Evolutionary conservation across 2,329 filamentous ascomycete species (phyloP).

Genomic region (Monilinia vaccinii-corymbosi): DNA sequence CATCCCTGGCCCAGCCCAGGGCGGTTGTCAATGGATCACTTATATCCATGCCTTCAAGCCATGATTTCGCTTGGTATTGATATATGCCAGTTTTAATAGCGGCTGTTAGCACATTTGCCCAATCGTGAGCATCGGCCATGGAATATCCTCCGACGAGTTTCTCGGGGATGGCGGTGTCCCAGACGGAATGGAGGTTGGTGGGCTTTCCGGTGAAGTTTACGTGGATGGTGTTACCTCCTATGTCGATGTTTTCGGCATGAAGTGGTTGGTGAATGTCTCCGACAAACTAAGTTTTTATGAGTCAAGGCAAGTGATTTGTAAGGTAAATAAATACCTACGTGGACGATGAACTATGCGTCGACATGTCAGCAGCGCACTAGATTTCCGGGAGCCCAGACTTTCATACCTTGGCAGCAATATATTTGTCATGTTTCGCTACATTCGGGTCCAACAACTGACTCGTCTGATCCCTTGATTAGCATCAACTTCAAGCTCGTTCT

Average conservation of each 20-base stretch:
- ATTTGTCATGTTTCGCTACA: conserved; percentile 38
- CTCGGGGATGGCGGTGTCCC: conserved; percentile 63
- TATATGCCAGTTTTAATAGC: conserved; percentile 51
- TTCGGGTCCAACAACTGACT: conserved; percentile 19
- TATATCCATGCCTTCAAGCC: conserved; percentile 50
- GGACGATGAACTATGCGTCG: conserved; percentile 23
- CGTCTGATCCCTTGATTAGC: conserved; percentile 34
- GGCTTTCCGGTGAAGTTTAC: conserved; percentile 49
- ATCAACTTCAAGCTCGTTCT: neutral
- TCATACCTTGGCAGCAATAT: conserved; percentile 47
- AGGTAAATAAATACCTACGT: conserved; percentile 24
- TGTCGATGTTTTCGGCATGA: conserved; percentile 53
- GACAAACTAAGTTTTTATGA: conserved; percentile 48
- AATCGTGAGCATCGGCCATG: conserved; percentile 40
- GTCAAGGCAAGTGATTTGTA: neutral
- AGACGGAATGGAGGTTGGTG: conserved; percentile 63
- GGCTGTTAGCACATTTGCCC: conserved; percentile 46
- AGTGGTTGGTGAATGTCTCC: conserved; percentile 63
- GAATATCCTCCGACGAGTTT: conserved; percentile 50
- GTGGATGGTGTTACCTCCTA: conserved; percentile 59
- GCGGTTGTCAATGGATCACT: conserved; percentile 45
- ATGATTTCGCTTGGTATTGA: conserved; percentile 38
- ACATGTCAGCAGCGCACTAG: neutral
- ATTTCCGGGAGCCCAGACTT: neutral
- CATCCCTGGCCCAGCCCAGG: conserved; percentile 54